Evolutionary conservation across 2,329 filamentous ascomycete species (phyloP).

Genomic region (Colletotrichum gigasporum): DNA sequence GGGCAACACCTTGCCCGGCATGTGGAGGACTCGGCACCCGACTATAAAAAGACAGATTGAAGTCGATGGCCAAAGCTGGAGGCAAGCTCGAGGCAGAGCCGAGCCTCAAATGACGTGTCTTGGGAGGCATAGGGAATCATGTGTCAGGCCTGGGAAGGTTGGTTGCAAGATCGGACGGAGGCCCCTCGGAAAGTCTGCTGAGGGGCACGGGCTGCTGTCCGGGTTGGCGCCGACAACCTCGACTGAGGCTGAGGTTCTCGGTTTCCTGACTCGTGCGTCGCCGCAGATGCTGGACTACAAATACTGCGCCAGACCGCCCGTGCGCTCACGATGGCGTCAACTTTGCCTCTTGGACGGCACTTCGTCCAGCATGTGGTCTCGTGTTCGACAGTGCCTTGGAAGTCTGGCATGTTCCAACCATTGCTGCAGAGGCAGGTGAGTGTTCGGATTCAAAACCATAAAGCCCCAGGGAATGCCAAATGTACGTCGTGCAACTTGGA

Average conservation of each 20-base stretch:
- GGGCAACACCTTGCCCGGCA: constrained; percentile 11
- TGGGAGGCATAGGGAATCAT: not conserved
- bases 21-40: not conserved
- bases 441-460: too few relatives aligned
- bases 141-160: constrained; percentile 3
- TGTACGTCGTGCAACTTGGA: too few relatives aligned
- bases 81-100: not conserved
- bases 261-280: not conserved
- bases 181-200: not conserved
- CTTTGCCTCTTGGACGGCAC: not conserved
- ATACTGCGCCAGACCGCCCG: not conserved
- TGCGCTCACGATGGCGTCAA: not conserved
- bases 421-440: too few relatives aligned
- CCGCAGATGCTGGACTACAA: not conserved
- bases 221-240: not conserved
- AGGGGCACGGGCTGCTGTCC: not conserved
- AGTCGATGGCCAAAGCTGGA: not conserved
- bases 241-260: not conserved
- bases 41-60: not conserved
- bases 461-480: too few relatives aligned
- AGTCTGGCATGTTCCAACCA: too few relatives aligned
- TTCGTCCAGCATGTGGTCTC: not conserved
- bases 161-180: constrained; percentile 12
- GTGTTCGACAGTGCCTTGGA: too few relatives aligned
- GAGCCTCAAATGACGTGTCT: constrained; percentile 23